Base-by-base conservation (phyloP, 2,329 filamentous ascomycete genomes). In the Clonostachys rosea region DNA sequence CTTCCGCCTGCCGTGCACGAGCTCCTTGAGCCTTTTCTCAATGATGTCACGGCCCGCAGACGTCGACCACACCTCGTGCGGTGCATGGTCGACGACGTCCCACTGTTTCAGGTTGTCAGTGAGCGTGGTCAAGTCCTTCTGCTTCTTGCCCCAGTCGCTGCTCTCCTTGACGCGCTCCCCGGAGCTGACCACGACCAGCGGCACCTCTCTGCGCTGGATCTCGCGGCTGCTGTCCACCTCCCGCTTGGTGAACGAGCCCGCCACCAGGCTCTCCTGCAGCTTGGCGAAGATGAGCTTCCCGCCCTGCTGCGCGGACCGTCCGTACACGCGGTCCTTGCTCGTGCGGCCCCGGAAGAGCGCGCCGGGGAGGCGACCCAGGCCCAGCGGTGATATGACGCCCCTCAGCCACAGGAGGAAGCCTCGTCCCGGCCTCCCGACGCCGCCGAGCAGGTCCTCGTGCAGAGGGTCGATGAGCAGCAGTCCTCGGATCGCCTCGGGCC, bases 251-350 rank as follows among this genome's bases (percentile, higher is more conserved):
- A 97, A 81, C 1, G 88, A 89, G 54, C 84, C 80, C 1, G 91
- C 91, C 34, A 96, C 90, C 1, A 97, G 75, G 54, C 86, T 92
- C 70, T 99, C 94, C 67, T 99, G 94, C 47, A 99, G 75, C 67
- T 91, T 89, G 5, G 91, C 87, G 64, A 95, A 96, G 65, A 96
- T 86, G 63, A 81, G 86, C 63, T 91, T 95, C 51, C 88, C 89
- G 20, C 76, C 78, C 65, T 95, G 89, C 60, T 90, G 86, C 1
- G 90, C 83, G 6, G 84, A 82, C 41, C 82, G 78, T 12, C 94
- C 94, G 66, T 87, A 95, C 11, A 96, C 83, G 10, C 94, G 86
- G 63, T 97, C 92, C 61, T 87, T 82, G 36, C 88, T 83, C 2
- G 78, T 86, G 39, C 91, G 86, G 36, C 91, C 89, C 45, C 81